Conservation (phyloP, 2,329 filamentous ascomycete species). For the Ambrosiella beaveri region DNA sequence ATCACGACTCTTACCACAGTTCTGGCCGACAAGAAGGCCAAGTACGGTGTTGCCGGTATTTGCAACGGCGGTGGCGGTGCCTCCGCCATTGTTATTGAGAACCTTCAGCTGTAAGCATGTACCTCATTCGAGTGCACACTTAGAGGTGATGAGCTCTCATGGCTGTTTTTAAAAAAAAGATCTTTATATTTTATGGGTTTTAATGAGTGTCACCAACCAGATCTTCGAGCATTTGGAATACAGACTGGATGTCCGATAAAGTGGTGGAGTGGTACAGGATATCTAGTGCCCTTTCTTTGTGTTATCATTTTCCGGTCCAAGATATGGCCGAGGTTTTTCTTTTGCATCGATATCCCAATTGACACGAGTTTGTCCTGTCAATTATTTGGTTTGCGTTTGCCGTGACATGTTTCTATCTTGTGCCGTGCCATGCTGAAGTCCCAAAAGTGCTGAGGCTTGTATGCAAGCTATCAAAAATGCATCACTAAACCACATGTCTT, state of each 20-base stretch:
- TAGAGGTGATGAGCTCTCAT: background rate
- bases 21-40: slow-evolving; percentile 75
- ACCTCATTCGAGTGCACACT: background rate
- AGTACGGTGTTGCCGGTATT: slow-evolving; percentile 86
- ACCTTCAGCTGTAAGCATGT: slow-evolving; percentile 25
- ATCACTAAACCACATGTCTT: background rate
- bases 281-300: background rate
- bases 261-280: background rate
- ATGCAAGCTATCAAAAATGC: background rate
- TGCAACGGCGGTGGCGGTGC: slow-evolving; percentile 97
- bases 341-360: background rate
- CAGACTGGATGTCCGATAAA: background rate
- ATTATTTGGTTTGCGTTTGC: background rate
- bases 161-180: background rate
- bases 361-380: background rate
- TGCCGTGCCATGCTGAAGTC: background rate
- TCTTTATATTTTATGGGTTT: background rate
- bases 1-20: slow-evolving; percentile 80
- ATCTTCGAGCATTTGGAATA: background rate
- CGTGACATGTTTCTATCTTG: background rate
- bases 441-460: background rate
- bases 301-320: background rate
- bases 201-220: background rate
- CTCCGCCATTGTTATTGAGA: slow-evolving; percentile 83
- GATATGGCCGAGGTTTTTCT: background rate